Base-by-base conservation (phyloP, 495 filamentous ascomycete genomes). In the Penicillium diatomitis region DNA sequence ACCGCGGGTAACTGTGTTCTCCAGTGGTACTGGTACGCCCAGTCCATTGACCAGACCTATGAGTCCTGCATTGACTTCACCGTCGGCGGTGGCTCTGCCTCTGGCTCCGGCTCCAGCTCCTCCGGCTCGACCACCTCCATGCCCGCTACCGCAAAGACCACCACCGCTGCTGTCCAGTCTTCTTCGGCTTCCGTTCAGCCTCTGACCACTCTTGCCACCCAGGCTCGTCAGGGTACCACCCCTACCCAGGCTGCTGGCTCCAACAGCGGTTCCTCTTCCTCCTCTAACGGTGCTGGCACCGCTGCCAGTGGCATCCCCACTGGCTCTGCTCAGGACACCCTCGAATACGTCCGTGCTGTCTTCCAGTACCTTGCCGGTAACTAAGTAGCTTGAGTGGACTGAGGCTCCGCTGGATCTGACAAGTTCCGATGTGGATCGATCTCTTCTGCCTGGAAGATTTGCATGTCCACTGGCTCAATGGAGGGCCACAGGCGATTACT, bases 1-100 rank as follows among this genome's bases (percentile, higher is more conserved):
- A 68, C 64, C 40, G 74, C 78, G 8, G 85, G 85, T 50, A 74
- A 67, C 51, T 86, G 83, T 66, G 82, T 83, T 28, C 69, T 88
- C 30, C 83, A 87, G 61, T 81, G 78, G 76, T 83, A 68, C 64
- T 89, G 84, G 84, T 81, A 80, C 54, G 83, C 82, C 45, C 46
- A 73, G 37, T 76, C 72, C 6, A 78, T 82, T 33, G 74, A 77
- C 41, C 84, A 89, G 72, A 86, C 84, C 30, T 88, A 88, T 53
- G 81, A 88, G 74, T 76, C 76, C 38, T 87, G 84, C 59, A 59
- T 86, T 54, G 84, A 89, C 61, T 86, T 88, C 63, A 79, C 76
- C 37, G 60, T 84, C 37, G 60, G 62, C 32, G 66, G 1, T 20
- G 57, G 58, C 28, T 63, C 62, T 11, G 51, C 50, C 44, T 55